These are phyloP conservation scores for Stemphylium lycopersici DNA, from an alignment of 2,329 filamentous ascomycete species.

Conservation along the genomic window DNA sequence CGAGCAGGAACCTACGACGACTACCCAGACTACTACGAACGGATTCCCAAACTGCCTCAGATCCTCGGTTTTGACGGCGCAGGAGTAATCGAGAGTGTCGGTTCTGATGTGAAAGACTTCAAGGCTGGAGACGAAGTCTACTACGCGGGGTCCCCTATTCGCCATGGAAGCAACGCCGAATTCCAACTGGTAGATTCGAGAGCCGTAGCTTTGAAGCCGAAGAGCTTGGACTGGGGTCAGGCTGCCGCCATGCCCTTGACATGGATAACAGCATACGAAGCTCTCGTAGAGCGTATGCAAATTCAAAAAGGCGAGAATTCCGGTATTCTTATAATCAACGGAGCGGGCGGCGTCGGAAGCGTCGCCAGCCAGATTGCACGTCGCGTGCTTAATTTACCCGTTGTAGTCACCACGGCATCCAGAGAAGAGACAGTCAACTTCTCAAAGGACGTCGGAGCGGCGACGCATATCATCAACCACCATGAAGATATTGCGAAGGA, in stretches of 20 bases:
- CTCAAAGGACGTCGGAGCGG: slow-evolving; percentile 8
- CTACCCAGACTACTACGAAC: slow-evolving; percentile 12
- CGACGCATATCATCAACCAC: slow-evolving; percentile 10
- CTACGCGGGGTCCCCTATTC: slow-evolving; percentile 11
- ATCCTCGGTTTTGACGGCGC: slow-evolving; percentile 14
- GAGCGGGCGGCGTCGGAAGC: slow-evolving; percentile 10
- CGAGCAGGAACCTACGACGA: slow-evolving; percentile 12
- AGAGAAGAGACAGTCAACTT: slow-evolving; percentile 11
- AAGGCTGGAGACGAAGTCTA: slow-evolving; percentile 6
- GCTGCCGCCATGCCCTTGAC: slow-evolving; percentile 13
- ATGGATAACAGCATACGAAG: slow-evolving; percentile 14
- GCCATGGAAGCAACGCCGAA: slow-evolving; percentile 12
- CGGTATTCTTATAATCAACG: slow-evolving; percentile 10
- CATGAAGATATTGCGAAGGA: slow-evolving; percentile 5
- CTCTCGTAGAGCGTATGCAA: slow-evolving; percentile 7
- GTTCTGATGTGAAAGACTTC: background rate
- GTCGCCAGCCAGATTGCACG: slow-evolving; percentile 12
- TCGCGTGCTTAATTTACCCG: slow-evolving; percentile 5
- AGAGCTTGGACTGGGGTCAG: slow-evolving; percentile 8
- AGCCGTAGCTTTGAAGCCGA: slow-evolving; percentile 10
- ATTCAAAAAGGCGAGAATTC: slow-evolving; percentile 1
- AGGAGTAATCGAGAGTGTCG: slow-evolving; percentile 4
- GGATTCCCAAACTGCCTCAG: slow-evolving; percentile 5
- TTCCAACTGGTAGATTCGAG: slow-evolving; percentile 9
- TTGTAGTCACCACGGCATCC: slow-evolving; percentile 11